Evolutionary conservation across 768 basidiomycete genomes (phyloP).

Genomic region (Erythrobasidium yunnanense): DNA sequence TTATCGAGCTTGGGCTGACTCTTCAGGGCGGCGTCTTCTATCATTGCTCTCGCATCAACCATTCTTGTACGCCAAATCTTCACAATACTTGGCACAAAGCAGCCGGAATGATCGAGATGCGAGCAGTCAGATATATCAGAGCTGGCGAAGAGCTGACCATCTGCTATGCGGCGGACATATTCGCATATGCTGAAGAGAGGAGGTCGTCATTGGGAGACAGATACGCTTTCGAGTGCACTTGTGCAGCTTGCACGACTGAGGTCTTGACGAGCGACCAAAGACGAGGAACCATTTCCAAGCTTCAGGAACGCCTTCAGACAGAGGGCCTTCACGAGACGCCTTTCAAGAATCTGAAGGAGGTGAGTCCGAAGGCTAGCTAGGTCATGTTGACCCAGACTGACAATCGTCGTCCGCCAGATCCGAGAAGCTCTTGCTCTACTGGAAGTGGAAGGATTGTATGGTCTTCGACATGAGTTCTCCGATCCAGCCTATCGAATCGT

Average conservation of each 20-base stretch:
- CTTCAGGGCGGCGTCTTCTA: background rate
- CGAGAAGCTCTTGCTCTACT: background rate
- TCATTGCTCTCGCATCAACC: background rate
- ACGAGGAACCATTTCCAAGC: background rate
- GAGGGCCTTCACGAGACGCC: background rate
- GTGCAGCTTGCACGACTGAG: background rate
- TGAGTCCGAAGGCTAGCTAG: background rate
- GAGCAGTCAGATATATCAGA: background rate
- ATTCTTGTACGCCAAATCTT: background rate
- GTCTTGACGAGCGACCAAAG: background rate
- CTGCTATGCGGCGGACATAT: background rate
- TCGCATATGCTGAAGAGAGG: background rate
- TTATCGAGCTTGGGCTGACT: background rate
- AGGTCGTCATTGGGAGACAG: background rate
- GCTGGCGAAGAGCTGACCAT: background rate
- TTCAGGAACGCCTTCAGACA: background rate
- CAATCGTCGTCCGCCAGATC: background rate
- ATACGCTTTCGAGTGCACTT: background rate
- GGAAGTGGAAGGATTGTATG: background rate
- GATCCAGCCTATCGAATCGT: background rate
- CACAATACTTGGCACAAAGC: background rate
- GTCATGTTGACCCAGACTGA: background rate
- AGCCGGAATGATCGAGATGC: background rate
- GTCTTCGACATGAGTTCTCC: background rate
- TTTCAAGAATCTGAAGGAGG: background rate